Evolutionary conservation across 352 stramenopile genomes (phyloP), one percentile per base, ranked within the genome.

Genomic region (Globisporangium paroecandrum): DNA sequence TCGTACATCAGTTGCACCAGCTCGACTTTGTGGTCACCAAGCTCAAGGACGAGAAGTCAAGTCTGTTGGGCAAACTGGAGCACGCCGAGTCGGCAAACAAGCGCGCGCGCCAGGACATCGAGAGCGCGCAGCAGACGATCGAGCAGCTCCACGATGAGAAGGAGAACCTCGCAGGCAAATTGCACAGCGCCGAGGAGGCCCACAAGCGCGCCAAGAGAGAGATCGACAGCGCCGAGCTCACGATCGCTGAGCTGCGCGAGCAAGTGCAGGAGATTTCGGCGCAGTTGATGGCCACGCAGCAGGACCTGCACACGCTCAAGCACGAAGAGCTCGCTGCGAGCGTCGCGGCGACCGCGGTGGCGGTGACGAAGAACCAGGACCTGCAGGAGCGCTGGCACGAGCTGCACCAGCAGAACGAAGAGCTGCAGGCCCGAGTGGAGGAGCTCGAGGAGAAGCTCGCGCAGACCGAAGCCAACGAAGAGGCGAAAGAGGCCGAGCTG

Each of bases 191-290:
- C 1, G 73, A 77, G 43, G 62, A 75, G 41, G 77, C 73, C 7
- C 73, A 75, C 34, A 69, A 79, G 20, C 56, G 53, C 4, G 73
- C 77, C 6, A 68, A 78, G 24, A 58, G 73, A 29, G 76, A 74
- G 51, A 65, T 72, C 22, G 60, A 74, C 0, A 58, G 57, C 3
- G 73, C 77, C 15, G 73, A 83, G 62, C 55, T 68, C 7, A 83
- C 78, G 13, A 79, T 85, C 69, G 62, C 53, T 20, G 62, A 85
- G n/a, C 64, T 91, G 34, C 79, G 84, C 29, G 71, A 83, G 51
- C 77, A 91, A 53, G 79, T 89, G 32, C 77, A 75, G 13, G 79
- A 89, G 60, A 79, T 91, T 34, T 87, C 83, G 13, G 73, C 69
- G 25, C 80, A 87, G 54, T 51, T 91, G 4, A 72, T 77, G 22